phyloP scores from a whole-genome alignment of 176 grass and related monocot genomes.

The Coix lacrymajobi region DNA sequence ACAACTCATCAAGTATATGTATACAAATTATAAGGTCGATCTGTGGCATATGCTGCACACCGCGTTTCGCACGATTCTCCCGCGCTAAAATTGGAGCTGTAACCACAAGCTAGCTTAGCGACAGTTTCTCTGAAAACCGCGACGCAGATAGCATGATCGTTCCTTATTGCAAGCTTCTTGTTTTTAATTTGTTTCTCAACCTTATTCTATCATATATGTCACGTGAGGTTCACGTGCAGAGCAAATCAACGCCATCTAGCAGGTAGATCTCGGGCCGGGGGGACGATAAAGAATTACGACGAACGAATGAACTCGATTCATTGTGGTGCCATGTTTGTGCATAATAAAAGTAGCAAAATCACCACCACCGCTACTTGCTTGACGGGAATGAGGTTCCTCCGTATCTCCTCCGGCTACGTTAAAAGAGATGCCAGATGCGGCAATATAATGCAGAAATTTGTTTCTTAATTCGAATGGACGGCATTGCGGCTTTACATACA shows the following conservation, averaged over 20 bases:
- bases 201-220: background rate
- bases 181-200: background rate
- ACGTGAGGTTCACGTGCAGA: background rate
- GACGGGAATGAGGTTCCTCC: background rate
- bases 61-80: background rate
- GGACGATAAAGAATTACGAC: too few relatives aligned
- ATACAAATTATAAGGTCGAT: background rate
- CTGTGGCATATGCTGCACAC: background rate
- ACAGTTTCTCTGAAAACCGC: background rate
- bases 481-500: slow-evolving; percentile 9
- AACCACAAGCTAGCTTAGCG: background rate
- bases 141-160: background rate
- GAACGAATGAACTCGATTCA: background rate
- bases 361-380: background rate
- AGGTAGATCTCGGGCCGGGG: too few relatives aligned
- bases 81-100: background rate
- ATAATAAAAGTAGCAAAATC: background rate
- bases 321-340: background rate
- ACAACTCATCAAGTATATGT: background rate
- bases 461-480: background rate
- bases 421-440: too few relatives aligned
- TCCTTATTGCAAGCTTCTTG: too few relatives aligned
- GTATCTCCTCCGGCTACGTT: too few relatives aligned
- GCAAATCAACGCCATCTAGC: background rate
- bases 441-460: background rate